Evolutionary conservation across 164 flowering plant species (phyloP).

Genomic region (Sedum album): DNA sequence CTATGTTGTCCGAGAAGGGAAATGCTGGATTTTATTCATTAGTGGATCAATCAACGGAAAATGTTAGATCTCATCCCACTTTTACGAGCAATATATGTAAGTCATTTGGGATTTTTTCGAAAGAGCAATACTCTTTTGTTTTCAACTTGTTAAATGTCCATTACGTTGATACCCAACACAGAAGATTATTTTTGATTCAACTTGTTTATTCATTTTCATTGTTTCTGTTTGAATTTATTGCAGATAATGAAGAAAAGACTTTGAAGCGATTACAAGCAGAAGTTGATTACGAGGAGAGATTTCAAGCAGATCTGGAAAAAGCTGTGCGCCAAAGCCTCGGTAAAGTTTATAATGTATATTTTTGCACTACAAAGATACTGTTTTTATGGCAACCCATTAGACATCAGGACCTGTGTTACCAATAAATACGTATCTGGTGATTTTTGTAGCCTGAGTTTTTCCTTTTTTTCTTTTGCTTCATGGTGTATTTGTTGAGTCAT

Average conservation of each 20-base stretch:
- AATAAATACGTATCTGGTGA: neutral
- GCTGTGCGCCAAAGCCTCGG: constrained; percentile 95
- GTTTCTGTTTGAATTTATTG: constrained; percentile 16
- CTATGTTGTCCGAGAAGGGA: constrained; percentile 32
- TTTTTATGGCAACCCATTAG: neutral
- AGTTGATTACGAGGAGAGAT: constrained; percentile 88
- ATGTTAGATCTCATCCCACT: constrained; percentile 18
- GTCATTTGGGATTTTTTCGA: constrained; percentile 10
- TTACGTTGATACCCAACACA: neutral
- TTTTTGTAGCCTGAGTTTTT: neutral
- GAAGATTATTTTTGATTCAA: neutral
- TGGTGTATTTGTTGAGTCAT: neutral
- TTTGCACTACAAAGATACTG: neutral
- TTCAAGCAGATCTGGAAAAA: constrained; percentile 82
- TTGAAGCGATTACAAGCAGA: constrained; percentile 56
- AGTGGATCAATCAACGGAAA: constrained; percentile 21
- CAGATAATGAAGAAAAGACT: constrained; percentile 43
- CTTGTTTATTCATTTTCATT: neutral
- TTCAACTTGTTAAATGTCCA: neutral
- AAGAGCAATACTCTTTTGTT: neutral
- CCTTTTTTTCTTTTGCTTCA: neutral
- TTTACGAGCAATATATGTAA: constrained; percentile 26
- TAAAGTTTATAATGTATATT: constrained; percentile 16
- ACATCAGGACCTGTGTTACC: neutral
- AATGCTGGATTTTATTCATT: constrained; percentile 20